Conservation (phyloP, 345 rosid species). For the Erysimum cheiranthoides region DNA sequence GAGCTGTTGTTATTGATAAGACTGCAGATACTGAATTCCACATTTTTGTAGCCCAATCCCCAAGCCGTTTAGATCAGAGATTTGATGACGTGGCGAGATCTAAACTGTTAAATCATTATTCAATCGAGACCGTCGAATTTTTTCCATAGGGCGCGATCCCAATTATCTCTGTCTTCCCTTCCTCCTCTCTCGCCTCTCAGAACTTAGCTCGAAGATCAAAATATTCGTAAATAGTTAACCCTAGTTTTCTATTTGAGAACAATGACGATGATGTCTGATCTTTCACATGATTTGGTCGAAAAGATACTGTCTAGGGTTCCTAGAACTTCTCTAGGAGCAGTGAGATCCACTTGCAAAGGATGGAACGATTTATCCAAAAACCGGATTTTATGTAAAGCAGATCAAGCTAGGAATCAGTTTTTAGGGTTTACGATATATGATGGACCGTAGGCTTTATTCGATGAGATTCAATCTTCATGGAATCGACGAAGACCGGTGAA, state of each 20-base stretch:
- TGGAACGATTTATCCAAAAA: too few relatives aligned
- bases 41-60: too few relatives aligned
- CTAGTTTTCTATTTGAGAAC: background rate
- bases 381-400: background rate
- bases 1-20: too few relatives aligned
- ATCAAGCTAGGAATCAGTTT: background rate
- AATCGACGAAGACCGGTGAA: background rate
- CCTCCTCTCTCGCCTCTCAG: background rate
- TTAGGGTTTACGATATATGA: background rate
- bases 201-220: constrained; percentile 21
- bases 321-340: background rate
- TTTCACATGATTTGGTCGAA: background rate
- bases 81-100: constrained; percentile 39
- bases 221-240: constrained; percentile 10
- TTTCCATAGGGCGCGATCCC: background rate
- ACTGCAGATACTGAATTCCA: too few relatives aligned
- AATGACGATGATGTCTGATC: background rate
- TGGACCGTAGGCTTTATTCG: background rate
- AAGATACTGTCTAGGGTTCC: background rate
- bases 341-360: background rate
- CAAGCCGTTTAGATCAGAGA: background rate
- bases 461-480: background rate
- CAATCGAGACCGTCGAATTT: constrained; percentile 38
- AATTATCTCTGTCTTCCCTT: background rate
- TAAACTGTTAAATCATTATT: background rate